These are phyloP conservation scores for Gremmenia infestans DNA, from an alignment of 2,329 filamentous ascomycete genomes.

Conservation along the genomic window DNA sequence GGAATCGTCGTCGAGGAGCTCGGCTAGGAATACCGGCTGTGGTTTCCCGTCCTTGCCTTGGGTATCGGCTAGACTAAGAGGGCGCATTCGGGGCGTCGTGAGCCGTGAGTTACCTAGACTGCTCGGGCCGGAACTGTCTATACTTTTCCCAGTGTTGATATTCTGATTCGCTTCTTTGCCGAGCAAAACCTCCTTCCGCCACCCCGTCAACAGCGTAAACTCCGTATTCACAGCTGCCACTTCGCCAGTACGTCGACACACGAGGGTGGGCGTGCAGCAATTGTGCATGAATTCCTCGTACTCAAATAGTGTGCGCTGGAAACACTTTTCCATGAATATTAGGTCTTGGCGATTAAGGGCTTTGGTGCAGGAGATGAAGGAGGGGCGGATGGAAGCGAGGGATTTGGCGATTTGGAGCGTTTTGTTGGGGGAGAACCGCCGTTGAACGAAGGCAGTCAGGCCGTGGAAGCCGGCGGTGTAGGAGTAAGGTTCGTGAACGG, in stretches of 20 bases:
- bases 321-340: slow-evolving; percentile 96
- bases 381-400: slow-evolving; percentile 82
- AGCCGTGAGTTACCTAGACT: slow-evolving; percentile 35
- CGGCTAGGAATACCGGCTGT: slow-evolving; percentile 84
- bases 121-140: slow-evolving; percentile 38
- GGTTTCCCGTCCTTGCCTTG: slow-evolving; percentile 43
- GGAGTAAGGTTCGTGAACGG: slow-evolving; percentile 84
- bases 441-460: slow-evolving; percentile 73
- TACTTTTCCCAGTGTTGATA: slow-evolving; percentile 56
- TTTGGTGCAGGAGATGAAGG: slow-evolving; percentile 86
- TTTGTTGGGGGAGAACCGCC: slow-evolving; percentile 72
- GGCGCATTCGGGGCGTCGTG: slow-evolving; percentile 48
- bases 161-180: slow-evolving; percentile 86
- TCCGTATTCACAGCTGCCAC: slow-evolving; percentile 95
- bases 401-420: slow-evolving; percentile 80
- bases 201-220: slow-evolving; percentile 91
- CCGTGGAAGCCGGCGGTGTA: slow-evolving; percentile 90
- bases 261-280: slow-evolving; percentile 83
- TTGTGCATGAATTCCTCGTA: slow-evolving; percentile 90
- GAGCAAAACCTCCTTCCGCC: slow-evolving; percentile 83
- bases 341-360: slow-evolving; percentile 85
- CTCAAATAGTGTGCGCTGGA: slow-evolving; percentile 87
- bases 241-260: slow-evolving; percentile 87
- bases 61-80: slow-evolving; percentile 36
- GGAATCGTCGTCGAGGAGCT: slow-evolving; percentile 88